Base-by-base conservation (phyloP, 1,284 basidiomycete species). In the Mycena sp. region DNA sequence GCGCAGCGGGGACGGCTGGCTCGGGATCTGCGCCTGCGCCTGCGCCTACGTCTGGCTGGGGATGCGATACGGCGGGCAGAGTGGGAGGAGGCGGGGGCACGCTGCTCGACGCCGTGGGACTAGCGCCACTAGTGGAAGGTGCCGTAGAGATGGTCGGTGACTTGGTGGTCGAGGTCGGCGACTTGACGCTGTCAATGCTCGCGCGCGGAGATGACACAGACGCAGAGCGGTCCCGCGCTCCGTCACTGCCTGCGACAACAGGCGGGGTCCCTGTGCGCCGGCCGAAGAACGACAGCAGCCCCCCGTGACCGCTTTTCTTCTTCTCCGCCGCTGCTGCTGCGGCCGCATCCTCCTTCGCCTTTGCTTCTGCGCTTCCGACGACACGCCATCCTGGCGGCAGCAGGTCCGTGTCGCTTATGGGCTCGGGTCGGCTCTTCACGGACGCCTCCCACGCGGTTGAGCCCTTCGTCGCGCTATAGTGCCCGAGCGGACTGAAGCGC, bases 361-460 rank as follows among this genome's bases (percentile, higher is more conserved):
- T 82, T 80, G 62, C 68, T n/a, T n/a, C n/a, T n/a, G n/a, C n/a
- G n/a, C n/a, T n/a, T 60, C 85, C 82, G n/a, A 86, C 69, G 14
- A 87, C 79, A 55, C 86, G 80, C 91, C 91, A 92, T 4, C 91
- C 91, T 9, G 80, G 76, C 19, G 88, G 89, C 6, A 86, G 65
- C 25, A 81, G 75, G 65, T 87, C 86, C 38, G 89, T 86, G 29
- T 80, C 77, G n/a, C 77, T 66, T 35, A 79, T 64, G 9, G 40
- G 38, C 19, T 84, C 85, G 37, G 82, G 81, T 46, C 77, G 79
- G 3, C 83, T 79, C 73, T 87, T 91, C 1, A 92, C 77, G 14
- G 87, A 83, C 12, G 80, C 80, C 71, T 92, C 89, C 91, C 91
- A 93, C 29, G 89, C 85, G 17, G 84, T 83, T 4, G 88, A 89